Base-by-base conservation (phyloP, 495 filamentous ascomycete genomes). In the Glonium stellatum region DNA sequence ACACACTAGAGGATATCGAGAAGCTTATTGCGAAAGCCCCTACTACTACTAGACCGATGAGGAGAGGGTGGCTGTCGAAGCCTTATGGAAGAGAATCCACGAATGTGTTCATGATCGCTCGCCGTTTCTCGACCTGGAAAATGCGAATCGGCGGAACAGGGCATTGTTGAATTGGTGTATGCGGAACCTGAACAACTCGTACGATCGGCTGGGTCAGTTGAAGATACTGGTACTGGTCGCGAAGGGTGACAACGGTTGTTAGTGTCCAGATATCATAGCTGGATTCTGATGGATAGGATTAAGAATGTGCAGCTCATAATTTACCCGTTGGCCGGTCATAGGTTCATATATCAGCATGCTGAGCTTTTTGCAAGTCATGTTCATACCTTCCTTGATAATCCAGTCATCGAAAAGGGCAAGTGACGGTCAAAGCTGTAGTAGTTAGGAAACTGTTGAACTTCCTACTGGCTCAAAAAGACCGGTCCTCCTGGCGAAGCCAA, bases 171-270 rank as follows among this genome's bases (percentile, higher is more conserved):
- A 68, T 35, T 72, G 64, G 31, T 60, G 54, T 41, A 59, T 55
- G 22, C 60, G 58, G 42, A 63, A 67, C 47, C 59, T 61, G 10
- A 55, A 55, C 1, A 67, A 71, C 27, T 66, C 70, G 9, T 68
- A 65, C 39, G 57, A 71, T 18, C 55, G 67, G 46, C 55, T 72
- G 35, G 47, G 52, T 19, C 64, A 70, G 59, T 48, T 73, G 39
- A 64, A 62, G 48, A 71, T 72, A 50, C 70, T 70, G 11, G 69
- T 73, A 13, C 60, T 73, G 22, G 66, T 73, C 21, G 67, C 69
- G 19, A 70, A 71, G 58, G 71, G 72, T 46, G 66, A 73, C 34
- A 47, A 69, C 37, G 72, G 73, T 60, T 69, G 15, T 44, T 75
- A 12, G 49, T 72, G 12, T 67, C 67, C 4, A 69, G 71, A 0